These are phyloP conservation scores for Clonostachys rhizophaga DNA, from an alignment of 2,329 filamentous ascomycete species.

Conservation along the genomic window DNA sequence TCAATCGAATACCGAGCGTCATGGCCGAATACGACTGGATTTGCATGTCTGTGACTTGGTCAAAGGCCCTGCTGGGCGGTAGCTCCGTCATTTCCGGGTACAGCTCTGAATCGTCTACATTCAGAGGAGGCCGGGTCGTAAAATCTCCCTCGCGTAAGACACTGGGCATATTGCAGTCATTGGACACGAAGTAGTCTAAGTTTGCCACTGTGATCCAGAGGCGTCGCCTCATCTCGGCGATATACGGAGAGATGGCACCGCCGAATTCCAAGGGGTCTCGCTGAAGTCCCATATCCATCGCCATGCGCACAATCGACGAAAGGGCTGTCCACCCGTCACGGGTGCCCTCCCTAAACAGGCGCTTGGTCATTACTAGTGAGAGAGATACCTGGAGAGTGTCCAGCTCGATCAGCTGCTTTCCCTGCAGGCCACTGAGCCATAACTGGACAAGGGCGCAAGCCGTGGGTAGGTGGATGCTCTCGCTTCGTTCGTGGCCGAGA, in stretches of 20 bases:
- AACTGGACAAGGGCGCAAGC: conserved; percentile 48
- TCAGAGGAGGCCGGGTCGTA: conserved; percentile 46
- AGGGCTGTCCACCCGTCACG: conserved; percentile 50
- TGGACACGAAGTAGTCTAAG: conserved; percentile 50
- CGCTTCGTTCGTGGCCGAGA: conserved; percentile 42
- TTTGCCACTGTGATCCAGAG: conserved; percentile 54
- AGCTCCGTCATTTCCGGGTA: conserved; percentile 41
- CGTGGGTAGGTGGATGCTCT: conserved; percentile 52
- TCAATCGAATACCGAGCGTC: conserved; percentile 43
- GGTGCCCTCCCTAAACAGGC: conserved; percentile 44
- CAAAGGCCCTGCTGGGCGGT: conserved; percentile 42
- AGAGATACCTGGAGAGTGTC: conserved; percentile 49
- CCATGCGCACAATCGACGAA: conserved; percentile 50
- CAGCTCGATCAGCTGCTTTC: conserved; percentile 48
- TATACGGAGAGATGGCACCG: conserved; percentile 41
- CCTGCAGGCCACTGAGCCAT: conserved; percentile 47
- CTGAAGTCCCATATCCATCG: conserved; percentile 56
- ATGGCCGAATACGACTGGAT: conserved; percentile 49
- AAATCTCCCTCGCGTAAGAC: conserved; percentile 48
- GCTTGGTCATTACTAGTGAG: conserved; percentile 45
- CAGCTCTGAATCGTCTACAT: conserved; percentile 47
- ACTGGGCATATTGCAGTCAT: conserved; percentile 46
- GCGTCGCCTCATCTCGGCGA: conserved; percentile 47
- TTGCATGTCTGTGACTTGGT: conserved; percentile 46
- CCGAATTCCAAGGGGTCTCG: conserved; percentile 50